Conservation (phyloP, 805 yeast genomes). For the Candida orba region DNA sequence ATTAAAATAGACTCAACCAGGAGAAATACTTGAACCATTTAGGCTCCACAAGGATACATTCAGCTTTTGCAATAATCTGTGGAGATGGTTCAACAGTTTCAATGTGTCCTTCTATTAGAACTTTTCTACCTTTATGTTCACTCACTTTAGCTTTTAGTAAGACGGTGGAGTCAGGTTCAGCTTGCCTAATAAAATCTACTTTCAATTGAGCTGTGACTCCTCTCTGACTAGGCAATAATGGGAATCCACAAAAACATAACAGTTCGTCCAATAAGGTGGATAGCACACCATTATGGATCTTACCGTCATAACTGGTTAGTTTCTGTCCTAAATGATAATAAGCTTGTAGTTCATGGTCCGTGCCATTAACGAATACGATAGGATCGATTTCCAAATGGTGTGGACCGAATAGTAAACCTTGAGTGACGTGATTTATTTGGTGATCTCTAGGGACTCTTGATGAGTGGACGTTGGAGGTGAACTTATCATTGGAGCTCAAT, state of each 20-base stretch:
- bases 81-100: constrained; percentile 41
- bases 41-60: constrained; percentile 77
- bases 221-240: constrained; percentile 64
- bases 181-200: constrained; percentile 48
- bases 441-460: constrained; percentile 52
- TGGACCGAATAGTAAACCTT: constrained; percentile 65
- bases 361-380: constrained; percentile 45
- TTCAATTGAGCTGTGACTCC: constrained; percentile 85
- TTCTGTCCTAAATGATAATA: constrained; percentile 67
- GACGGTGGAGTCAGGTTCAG: constrained; percentile 52
- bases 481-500: constrained; percentile 21
- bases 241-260: constrained; percentile 79
- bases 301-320: constrained; percentile 61
- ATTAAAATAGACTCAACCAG: constrained; percentile 40
- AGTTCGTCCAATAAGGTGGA: constrained; percentile 81
- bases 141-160: constrained; percentile 60
- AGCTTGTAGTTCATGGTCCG: constrained; percentile 47
- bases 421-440: constrained; percentile 55
- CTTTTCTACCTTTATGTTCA: constrained; percentile 72
- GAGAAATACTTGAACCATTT: constrained; percentile 72
- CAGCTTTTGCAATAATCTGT: constrained; percentile 48
- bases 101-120: constrained; percentile 62
- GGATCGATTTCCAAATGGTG: constrained; percentile 73
- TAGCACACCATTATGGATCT: constrained; percentile 75
- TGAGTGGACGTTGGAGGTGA: constrained; percentile 28